Evolutionary conservation across 192 early-diverging fungal genomes (phyloP), one percentile per base, ranked within the genome.

Genomic region (Mortierella alpina): DNA sequence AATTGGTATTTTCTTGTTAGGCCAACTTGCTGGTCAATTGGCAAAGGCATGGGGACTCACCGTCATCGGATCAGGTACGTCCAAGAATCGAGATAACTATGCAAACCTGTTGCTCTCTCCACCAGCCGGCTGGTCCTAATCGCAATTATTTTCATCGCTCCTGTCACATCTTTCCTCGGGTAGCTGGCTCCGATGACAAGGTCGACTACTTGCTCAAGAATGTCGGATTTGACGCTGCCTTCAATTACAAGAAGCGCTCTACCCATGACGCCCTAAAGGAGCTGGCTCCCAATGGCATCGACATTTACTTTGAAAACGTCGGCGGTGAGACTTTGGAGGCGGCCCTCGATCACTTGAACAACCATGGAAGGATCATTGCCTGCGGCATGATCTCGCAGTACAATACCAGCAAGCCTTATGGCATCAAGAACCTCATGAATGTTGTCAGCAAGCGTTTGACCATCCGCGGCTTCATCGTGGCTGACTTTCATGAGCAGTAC

Each of bases 261-360:
- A 57, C 72, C 7, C 68, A 83, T 59, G 73, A 76, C 0, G 88
- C 87, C 11, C 89, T 96, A 46, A 85, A 69, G 39, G 69, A 91
- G 70, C 68, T 84, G 9, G 90, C 89, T 23, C 95, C 94, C 44
- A 86, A 94, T 15, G 95, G 95, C 39, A 91, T 96, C 65, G 94
- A 96, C 70, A 89, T 95, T 41, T 94, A 94, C 82, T 96, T 93
- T 88, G 94, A 95, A 66, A 92, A 93, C 59, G 92, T 94, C 41
- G 95, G 93, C 42, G 95, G 95, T 46, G 90, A 91, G 71, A 87
- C 90, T 45, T 84, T 96, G 13, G 94, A 96, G 44, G 89, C 91
- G 4, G 92, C 85, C 1, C 82, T 96, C 18, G 75, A 82, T 23
- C 65, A 86, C 63, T 80, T 92, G 73, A 95, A 95, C 82, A 51